Percentiles rank a stretch among this genome's conserved stretches.
Evolutionary conservation across 129 eudicot genomes (phyloP).

Genomic region (Pulicaria dysenterica): DNA sequence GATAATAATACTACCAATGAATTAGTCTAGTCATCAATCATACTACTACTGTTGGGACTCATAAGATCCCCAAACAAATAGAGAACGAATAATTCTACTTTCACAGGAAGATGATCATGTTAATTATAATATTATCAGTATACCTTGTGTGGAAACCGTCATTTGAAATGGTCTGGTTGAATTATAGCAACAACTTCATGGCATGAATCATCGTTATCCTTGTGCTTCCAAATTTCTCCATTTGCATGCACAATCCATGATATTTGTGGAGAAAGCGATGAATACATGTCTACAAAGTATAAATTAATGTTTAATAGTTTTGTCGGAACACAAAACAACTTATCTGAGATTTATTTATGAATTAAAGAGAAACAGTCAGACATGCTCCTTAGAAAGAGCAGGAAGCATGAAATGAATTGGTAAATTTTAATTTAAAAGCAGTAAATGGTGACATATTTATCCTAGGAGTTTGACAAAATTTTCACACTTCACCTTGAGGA

Average conservation of each 20-base stretch:
- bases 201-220: slow-evolving; percentile 66
- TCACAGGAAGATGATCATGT: slow-evolving; percentile 18
- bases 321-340: neutral
- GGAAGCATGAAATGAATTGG: too few relatives aligned
- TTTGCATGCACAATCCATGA: slow-evolving; percentile 87
- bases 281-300: slow-evolving; percentile 63
- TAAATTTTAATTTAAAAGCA: too few relatives aligned
- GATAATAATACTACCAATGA: slow-evolving; percentile 19
- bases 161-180: slow-evolving; percentile 75
- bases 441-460: too few relatives aligned
- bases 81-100: slow-evolving; percentile 20
- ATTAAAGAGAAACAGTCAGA: too few relatives aligned
- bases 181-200: slow-evolving; percentile 71
- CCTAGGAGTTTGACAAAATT: too few relatives aligned
- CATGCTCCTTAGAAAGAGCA: too few relatives aligned
- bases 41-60: slow-evolving; percentile 18
- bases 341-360: neutral
- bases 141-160: slow-evolving; percentile 5
- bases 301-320: too few relatives aligned
- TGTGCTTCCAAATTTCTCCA: slow-evolving; percentile 90
- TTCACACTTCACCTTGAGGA: too few relatives aligned
- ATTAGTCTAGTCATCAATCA: slow-evolving; percentile 5
- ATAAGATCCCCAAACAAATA: slow-evolving; percentile 1
- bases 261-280: slow-evolving; percentile 81
- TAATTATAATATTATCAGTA: neutral